These are phyloP conservation scores for Piper betle DNA, from an alignment of 164 flowering plant species.

Conservation along the genomic window DNA sequence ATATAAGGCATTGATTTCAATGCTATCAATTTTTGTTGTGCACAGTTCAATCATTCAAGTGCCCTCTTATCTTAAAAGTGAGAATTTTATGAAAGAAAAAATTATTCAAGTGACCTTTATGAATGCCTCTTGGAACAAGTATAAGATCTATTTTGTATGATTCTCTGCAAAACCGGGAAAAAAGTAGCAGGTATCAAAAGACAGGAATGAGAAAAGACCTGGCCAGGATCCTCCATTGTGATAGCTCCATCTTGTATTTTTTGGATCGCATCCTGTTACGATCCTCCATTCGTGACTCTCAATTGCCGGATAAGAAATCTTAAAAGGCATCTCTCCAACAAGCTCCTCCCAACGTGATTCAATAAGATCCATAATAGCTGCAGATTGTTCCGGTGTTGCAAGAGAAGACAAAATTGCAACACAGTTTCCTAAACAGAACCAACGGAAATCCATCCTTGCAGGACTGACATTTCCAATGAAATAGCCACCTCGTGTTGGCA, in stretches of 20 bases:
- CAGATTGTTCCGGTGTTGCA: constrained; percentile 27
- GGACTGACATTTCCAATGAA: constrained; percentile 23
- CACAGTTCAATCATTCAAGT: neutral
- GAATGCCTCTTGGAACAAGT: neutral
- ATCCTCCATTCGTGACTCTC: constrained; percentile 30
- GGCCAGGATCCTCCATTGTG: constrained; percentile 25
- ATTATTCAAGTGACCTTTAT: neutral
- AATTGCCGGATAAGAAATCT: constrained; percentile 21
- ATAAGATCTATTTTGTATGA: neutral
- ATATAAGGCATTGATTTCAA: too few species aligned
- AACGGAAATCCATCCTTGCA: constrained; percentile 22
- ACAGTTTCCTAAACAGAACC: constrained; percentile 20
- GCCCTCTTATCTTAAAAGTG: neutral
- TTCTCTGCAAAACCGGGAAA: neutral
- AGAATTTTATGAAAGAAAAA: neutral
- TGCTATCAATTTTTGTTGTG: too few species aligned
- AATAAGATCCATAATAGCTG: constrained; percentile 29
- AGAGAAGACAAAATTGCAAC: constrained; percentile 21
- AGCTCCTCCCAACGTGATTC: constrained; percentile 27
- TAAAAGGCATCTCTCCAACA: constrained; percentile 28
- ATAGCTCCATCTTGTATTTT: constrained; percentile 28
- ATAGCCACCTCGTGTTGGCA: constrained; percentile 21
- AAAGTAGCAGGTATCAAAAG: neutral
- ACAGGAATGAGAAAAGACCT: constrained; percentile 5
- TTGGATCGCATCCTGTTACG: constrained; percentile 26